Percentiles rank a stretch among this genome's conserved stretches.
These are phyloP conservation scores for Lobulomyces angularis DNA, from an alignment of 192 early-diverging fungal genomes.

Conservation along the genomic window DNA sequence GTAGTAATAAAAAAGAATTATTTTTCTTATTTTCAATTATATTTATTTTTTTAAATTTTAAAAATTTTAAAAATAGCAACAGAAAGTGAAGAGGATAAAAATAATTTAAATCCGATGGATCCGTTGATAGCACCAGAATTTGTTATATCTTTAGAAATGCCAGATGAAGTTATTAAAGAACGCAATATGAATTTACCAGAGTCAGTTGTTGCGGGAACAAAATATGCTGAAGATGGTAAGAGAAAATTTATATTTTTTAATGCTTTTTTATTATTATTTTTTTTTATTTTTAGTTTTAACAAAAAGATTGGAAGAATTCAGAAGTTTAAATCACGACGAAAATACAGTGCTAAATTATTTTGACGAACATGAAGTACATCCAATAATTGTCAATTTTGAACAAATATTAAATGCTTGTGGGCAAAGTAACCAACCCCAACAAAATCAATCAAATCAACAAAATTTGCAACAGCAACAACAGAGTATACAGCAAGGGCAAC, in stretches of 20 bases:
- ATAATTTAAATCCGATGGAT: slow-evolving; percentile 22
- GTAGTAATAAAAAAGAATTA: no score
- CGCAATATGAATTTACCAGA: slow-evolving; percentile 44
- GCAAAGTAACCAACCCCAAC: no score
- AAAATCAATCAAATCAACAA: no score
- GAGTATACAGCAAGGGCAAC: no score
- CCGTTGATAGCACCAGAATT: slow-evolving; percentile 30
- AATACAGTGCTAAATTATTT: slow-evolving; percentile 47
- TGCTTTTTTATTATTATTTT: slow-evolving; percentile 7
- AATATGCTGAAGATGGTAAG: slow-evolving; percentile 43
- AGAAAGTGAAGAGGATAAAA: slow-evolving; percentile 39
- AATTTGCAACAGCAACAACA: no score
- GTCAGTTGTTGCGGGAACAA: slow-evolving; percentile 28
- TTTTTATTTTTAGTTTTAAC: slow-evolving; percentile 14
- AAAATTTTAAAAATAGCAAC: slow-evolving; percentile 5
- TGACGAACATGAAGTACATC: slow-evolving; percentile 47
- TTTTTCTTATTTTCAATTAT: no score
- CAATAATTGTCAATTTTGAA: slow-evolving; percentile 24
- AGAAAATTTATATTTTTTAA: slow-evolving; percentile 6
- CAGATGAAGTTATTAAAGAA: slow-evolving; percentile 42
- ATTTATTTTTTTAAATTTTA: no score
- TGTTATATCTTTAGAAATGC: slow-evolving; percentile 36
- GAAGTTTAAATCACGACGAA: slow-evolving; percentile 38
- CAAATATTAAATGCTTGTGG: no score
- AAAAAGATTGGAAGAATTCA: slow-evolving; percentile 35